phyloP scores from a whole-genome alignment of 2,329 filamentous ascomycete genomes.

The Botryosphaeria dothidea region DNA sequence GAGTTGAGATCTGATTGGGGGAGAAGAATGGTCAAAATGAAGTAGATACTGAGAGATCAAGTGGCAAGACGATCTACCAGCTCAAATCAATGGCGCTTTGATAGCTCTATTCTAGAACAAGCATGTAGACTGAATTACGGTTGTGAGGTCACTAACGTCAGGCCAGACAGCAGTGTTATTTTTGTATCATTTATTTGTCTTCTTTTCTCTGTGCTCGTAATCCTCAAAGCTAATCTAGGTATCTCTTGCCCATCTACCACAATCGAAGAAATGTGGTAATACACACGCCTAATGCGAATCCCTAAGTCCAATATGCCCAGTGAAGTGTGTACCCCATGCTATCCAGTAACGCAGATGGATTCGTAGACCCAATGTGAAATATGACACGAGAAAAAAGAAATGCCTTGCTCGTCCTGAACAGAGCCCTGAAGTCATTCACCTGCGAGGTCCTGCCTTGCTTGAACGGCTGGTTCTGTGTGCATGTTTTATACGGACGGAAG shows the following conservation, averaged over 20 bases:
- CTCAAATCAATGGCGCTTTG: too few relatives aligned
- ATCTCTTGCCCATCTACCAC: background rate
- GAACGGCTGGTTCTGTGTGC: background rate
- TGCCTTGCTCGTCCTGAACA: background rate
- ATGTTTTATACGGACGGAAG: too few relatives aligned
- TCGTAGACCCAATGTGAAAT: background rate
- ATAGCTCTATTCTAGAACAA: too few relatives aligned
- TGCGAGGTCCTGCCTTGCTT: constrained; percentile 1
- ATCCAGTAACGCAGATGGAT: background rate
- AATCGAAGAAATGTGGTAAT: background rate
- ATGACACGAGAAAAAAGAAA: background rate
- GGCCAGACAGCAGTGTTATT: too few relatives aligned
- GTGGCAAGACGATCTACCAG: too few relatives aligned
- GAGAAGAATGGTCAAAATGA: too few relatives aligned
- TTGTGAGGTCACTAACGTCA: too few relatives aligned
- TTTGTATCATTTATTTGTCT: background rate
- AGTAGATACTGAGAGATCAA: too few relatives aligned
- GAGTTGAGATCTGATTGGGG: too few relatives aligned
- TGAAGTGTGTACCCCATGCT: background rate
- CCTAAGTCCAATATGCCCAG: background rate
- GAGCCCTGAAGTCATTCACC: background rate
- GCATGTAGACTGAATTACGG: too few relatives aligned
- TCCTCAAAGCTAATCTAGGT: background rate
- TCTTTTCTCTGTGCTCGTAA: background rate
- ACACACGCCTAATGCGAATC: background rate